A percentile compares a stretch with the other conserved stretches of the same genome.
These are phyloP conservation scores for Dictyophora rubrovolvata DNA, from an alignment of 768 basidiomycete species.

Conservation along the genomic window DNA sequence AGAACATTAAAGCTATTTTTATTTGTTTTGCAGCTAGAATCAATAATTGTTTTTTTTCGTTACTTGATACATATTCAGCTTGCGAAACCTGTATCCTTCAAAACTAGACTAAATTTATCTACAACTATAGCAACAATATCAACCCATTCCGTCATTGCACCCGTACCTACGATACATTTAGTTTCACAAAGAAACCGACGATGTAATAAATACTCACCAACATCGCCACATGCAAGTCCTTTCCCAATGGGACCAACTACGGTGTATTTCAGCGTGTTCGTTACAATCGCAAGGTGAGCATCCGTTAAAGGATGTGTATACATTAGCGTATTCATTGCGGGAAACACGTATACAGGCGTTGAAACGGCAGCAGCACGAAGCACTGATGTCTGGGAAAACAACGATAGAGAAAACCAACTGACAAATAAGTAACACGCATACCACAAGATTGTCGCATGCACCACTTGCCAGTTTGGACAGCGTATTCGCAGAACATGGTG, in stretches of 20 bases:
- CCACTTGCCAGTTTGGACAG: constrained; percentile 88
- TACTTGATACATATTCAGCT: too few species aligned
- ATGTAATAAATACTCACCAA: constrained; percentile 43
- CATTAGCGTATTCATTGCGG: constrained; percentile 99
- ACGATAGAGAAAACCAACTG: background rate
- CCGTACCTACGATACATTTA: constrained; percentile 44
- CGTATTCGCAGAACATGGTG: constrained; percentile 96
- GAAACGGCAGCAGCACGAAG: constrained; percentile 74
- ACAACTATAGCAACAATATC: constrained; percentile 75
- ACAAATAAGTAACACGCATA: constrained; percentile 23
- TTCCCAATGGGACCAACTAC: constrained; percentile 87
- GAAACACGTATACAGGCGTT: constrained; percentile 85
- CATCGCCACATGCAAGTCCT: constrained; percentile 80
- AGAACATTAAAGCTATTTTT: background rate
- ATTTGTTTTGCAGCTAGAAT: background rate
- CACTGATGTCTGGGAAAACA: constrained; percentile 49
- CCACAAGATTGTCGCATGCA: constrained; percentile 83
- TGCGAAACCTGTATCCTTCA: background rate
- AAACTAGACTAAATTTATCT: constrained; percentile 30
- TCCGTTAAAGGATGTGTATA: constrained; percentile 88
- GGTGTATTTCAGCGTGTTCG: constrained; percentile 67
- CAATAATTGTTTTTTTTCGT: background rate
- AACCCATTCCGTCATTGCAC: constrained; percentile 95
- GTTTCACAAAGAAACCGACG: background rate
- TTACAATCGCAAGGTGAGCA: constrained; percentile 67